phyloP scores from a whole-genome alignment of 495 filamentous ascomycete genomes.

The Xylaria telfairii region DNA sequence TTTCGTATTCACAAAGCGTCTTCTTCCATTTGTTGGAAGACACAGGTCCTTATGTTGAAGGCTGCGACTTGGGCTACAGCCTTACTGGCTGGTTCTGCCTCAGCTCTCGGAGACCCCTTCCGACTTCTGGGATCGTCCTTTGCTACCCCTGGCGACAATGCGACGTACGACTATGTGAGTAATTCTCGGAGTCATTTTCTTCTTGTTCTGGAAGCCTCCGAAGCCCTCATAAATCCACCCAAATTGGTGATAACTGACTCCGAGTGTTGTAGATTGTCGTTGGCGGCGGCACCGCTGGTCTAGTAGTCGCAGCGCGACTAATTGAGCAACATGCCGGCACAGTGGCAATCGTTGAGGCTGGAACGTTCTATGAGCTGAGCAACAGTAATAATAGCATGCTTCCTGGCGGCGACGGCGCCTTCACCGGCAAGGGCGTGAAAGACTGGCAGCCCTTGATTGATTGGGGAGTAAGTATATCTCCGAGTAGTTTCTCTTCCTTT shows the following conservation, averaged over 20 bases:
- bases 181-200: no score
- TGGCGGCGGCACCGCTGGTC: slow-evolving; percentile 62
- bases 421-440: slow-evolving; percentile 20
- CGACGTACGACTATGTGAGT: slow-evolving; percentile 44
- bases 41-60: slow-evolving; percentile 11
- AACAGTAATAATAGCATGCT: slow-evolving; percentile 51
- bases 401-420: slow-evolving; percentile 35
- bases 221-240: no score
- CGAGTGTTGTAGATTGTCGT: no score
- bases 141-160: slow-evolving; percentile 29
- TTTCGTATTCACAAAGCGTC: slow-evolving; percentile 1
- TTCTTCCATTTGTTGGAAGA: slow-evolving; percentile 6
- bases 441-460: slow-evolving; percentile 47
- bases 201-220: no score
- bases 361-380: slow-evolving; percentile 59
- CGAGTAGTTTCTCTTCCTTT: no score
- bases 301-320: slow-evolving; percentile 55
- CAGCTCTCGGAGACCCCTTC: slow-evolving; percentile 16
- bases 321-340: slow-evolving; percentile 34
- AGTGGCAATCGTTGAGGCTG: slow-evolving; percentile 61
- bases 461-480: slow-evolving; percentile 46
- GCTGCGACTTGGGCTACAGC: slow-evolving; percentile 17
- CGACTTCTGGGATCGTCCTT: slow-evolving; percentile 28
- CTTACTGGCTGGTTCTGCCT: slow-evolving; percentile 12
- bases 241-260: no score